Base-by-base conservation (phyloP, 768 basidiomycete species). In the Hypholoma fasciculare region DNA sequence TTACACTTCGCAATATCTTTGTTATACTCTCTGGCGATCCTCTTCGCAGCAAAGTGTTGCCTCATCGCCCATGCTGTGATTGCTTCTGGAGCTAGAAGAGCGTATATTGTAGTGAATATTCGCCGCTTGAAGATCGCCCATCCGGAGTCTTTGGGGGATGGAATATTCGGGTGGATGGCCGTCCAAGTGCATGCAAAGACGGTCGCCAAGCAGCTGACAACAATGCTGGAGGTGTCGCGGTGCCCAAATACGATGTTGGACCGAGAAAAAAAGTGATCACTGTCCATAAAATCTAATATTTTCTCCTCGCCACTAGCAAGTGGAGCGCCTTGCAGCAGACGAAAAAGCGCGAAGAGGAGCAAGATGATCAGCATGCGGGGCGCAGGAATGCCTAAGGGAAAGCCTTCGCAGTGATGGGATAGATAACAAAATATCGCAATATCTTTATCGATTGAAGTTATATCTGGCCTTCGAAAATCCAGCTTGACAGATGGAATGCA, bases 21-120 rank as follows among this genome's bases (percentile, higher is more conserved):
- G 4, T 59, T 54, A 30, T 65, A 60, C 20, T 59, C 49, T n/a
- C 48, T 39, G 12, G 26, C 49, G 12, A 67, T 57, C 12, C 37
- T 37, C 11, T 61, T 37, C 4, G 69, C 64, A 5, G 48, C 58
- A 13, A 58, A 20, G 49, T 57, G 62, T 49, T 69, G 68, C n/a
- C 60, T 38, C 23, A 64, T n/a, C 4, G 68, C 63, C 66, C 64
- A 67, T 7, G 47, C 49, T 3, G 64, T 37, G 4, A 69, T 54
- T 9, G 63, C 23, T 44, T 69, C 68, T 3, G 68, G 68, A 7
- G 58, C 63, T 7, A 66, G 13, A 1, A 66, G 12, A 1, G 49
- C 56, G 9, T 40, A 59, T 4, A 59, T 4, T 56, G 62, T 54
- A 1, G 52, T 42, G 4, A 39, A 34, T 0, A 57, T 16, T 2